phyloP scores from a whole-genome alignment of 352 stramenopile species.

The Phytophthora hybrid region DNA sequence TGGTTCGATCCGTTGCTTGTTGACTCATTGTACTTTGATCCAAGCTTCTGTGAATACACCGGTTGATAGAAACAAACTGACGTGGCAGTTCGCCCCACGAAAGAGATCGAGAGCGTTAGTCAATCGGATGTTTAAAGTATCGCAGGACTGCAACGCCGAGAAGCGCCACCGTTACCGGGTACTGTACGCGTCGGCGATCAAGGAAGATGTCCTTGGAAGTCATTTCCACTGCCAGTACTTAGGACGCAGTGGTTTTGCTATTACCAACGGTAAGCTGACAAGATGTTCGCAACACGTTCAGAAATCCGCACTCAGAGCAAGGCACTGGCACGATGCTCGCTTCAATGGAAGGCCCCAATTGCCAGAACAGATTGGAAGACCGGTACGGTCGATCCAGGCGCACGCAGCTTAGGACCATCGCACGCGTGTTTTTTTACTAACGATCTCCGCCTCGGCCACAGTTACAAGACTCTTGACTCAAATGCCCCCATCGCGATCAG shows the following conservation, averaged over 20 bases:
- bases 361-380: neutral
- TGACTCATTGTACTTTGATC: neutral
- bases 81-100: too few relatives aligned
- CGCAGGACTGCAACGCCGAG: too few relatives aligned
- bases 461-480: slow-evolving; percentile 3
- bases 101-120: too few relatives aligned
- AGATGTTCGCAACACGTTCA: neutral
- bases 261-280: neutral
- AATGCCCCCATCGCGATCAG: too few relatives aligned
- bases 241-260: too few relatives aligned
- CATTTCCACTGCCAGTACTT: neutral
- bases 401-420: neutral
- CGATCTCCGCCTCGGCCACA: neutral
- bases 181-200: too few relatives aligned
- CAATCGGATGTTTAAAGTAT: too few relatives aligned
- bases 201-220: neutral
- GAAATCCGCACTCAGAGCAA: neutral
- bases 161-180: neutral
- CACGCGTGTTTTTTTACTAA: neutral
- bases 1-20: too few relatives aligned
- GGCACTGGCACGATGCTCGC: neutral
- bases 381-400: neutral
- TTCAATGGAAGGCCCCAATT: neutral
- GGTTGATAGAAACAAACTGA: too few relatives aligned
- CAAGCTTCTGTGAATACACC: neutral